Base-by-base conservation (phyloP, 768 basidiomycete species). In the Trametes punicea region DNA sequence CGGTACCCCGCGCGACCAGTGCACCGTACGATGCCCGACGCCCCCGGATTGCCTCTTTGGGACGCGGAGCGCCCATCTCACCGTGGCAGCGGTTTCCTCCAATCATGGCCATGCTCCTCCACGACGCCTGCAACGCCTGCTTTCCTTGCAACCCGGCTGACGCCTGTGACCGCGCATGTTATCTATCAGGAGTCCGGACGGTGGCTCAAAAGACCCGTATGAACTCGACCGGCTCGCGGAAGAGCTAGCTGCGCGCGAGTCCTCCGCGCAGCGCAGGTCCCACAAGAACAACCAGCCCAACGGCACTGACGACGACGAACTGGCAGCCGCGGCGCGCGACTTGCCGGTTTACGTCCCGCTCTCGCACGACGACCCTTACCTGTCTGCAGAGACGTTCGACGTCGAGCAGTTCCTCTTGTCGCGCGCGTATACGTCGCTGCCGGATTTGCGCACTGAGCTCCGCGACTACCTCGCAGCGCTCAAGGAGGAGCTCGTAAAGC, bases 401-500 rank as follows among this genome's bases (percentile, higher is more conserved):
- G 85, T 91, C 16, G 93, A 98, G 65, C 79, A 80, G 1, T 98
- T 98, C 72, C 82, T 98, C 3, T 81, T 94, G 39, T 91, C 91
- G 11, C 83, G 95, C 42, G 78, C 88, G 26, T 85, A 91, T 63
- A 88, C 88, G 0, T 90, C 93, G 9, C 79, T 97, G 18, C 85
- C 88, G 27, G 96, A 98, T 70, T 77, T 98, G 29, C 86, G 94
- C 50, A 72, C 82, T 3, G 95, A 99, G 68, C 76, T 99, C 20
- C 81, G 93, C 29, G 85, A 92, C 49, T 98, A 98, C 69, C 77
- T 93, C 57, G 81, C 83, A 0, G 75, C 79, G 9, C 73, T 99
- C 60, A 93, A 96, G 70, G 92, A 95, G 69, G 96, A 97, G 69
- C 80, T 99, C 31, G 93, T 98, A 27, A 85, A 85, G 65, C 83